phyloP scores from a whole-genome alignment of 495 filamentous ascomycete species.

The Trichocladium antarcticum region DNA sequence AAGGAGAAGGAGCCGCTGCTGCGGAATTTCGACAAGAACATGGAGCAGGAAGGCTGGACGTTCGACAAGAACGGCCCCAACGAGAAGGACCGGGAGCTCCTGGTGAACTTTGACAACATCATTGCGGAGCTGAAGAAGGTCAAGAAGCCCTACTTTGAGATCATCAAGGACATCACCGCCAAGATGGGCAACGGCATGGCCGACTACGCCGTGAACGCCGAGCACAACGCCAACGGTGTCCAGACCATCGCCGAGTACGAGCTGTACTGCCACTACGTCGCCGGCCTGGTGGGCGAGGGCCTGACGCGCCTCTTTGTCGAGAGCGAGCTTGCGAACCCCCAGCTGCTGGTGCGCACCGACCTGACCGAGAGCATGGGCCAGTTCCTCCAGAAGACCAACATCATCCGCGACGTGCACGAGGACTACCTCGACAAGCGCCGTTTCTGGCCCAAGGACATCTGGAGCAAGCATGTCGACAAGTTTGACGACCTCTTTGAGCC shows the following conservation, averaged over 20 bases:
- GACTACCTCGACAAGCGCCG: conserved; percentile 75
- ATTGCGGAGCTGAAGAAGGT: conserved; percentile 80
- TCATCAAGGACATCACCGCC: conserved; percentile 87
- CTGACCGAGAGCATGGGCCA: conserved; percentile 94
- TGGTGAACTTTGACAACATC: conserved; percentile 83
- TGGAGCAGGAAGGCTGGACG: conserved; percentile 81
- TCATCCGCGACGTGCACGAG: conserved; percentile 89
- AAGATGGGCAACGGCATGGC: conserved; percentile 99
- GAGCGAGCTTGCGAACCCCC: conserved; percentile 75
- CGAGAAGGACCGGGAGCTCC: conserved; percentile 86
- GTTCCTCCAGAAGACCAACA: conserved; percentile 96
- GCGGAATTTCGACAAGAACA: conserved; percentile 62
- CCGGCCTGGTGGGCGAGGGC: conserved; percentile 91
- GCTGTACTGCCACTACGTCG: conserved; percentile 93
- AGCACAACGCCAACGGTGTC: conserved; percentile 64
- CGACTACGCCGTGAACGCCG: conserved; percentile 77
- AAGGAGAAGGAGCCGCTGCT: conserved; percentile 77
- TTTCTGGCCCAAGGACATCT: conserved; percentile 93
- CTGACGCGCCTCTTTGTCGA: conserved; percentile 85
- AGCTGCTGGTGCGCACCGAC: conserved; percentile 61
- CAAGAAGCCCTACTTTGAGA: conserved; percentile 69
- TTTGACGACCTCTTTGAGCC: conserved; percentile 85
- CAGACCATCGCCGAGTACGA: conserved; percentile 83
- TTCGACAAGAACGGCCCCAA: conserved; percentile 76
- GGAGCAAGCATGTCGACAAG: conserved; percentile 82